Percentiles rank a stretch among this genome's conserved stretches.
phyloP scores from a whole-genome alignment of 2,329 filamentous ascomycete genomes.

The Neopestalotiopsis sp. region DNA sequence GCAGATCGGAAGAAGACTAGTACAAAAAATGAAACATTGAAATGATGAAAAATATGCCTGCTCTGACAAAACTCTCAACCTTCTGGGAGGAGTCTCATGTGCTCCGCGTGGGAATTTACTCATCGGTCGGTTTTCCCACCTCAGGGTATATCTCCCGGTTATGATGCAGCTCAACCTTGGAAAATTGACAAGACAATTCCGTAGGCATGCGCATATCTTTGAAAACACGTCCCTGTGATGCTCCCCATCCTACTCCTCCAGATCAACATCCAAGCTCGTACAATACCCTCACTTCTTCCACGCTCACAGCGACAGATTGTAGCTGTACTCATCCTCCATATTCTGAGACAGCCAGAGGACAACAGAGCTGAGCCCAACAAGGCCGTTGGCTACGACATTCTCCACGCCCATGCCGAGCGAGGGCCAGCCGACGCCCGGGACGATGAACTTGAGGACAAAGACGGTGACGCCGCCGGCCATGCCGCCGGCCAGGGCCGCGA shows the following conservation, averaged over 20 bases:
- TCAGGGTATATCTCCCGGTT: background rate
- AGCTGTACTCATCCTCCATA: constrained; percentile 75
- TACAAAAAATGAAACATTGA: background rate
- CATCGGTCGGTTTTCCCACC: background rate
- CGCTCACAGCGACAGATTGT: constrained; percentile 64
- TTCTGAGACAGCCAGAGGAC: constrained; percentile 74
- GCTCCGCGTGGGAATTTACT: background rate
- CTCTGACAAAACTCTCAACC: background rate
- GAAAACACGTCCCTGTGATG: background rate
- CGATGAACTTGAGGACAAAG: constrained; percentile 69
- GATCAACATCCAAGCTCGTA: background rate
- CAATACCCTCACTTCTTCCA: background rate
- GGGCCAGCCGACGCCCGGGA: constrained; percentile 61
- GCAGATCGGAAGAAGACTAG: no score
- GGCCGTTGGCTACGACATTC: constrained; percentile 68
- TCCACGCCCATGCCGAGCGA: constrained; percentile 68
- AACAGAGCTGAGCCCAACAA: constrained; percentile 67
- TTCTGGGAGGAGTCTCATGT: background rate
- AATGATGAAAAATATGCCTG: background rate
- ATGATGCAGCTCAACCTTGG: no score
- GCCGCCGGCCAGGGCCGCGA: constrained; percentile 67
- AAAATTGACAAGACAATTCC: no score
- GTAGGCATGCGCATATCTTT: background rate
- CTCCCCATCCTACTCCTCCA: background rate
- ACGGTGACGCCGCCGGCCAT: constrained; percentile 74